phyloP scores from a whole-genome alignment of 805 yeast species.

The Candida cerambycidarum region DNA sequence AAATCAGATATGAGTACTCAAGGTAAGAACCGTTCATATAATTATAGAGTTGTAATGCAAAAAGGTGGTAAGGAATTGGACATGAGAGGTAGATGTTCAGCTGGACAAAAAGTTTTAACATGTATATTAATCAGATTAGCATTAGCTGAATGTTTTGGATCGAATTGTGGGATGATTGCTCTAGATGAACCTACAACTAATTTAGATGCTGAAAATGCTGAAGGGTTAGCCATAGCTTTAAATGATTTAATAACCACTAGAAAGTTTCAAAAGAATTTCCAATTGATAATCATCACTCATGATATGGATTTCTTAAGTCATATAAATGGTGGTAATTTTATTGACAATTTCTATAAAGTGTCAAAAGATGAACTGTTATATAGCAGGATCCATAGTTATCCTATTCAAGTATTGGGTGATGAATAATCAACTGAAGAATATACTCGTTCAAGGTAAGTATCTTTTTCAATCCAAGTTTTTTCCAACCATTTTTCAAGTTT shows the following conservation, averaged over 20 bases:
- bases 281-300: conserved; percentile 92
- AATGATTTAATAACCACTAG: conserved; percentile 73
- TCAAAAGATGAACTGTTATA: conserved; percentile 78
- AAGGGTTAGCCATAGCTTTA: conserved; percentile 79
- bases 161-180: conserved; percentile 92
- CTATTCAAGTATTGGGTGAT: conserved; percentile 21
- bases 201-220: conserved; percentile 84
- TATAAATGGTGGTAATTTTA: conserved; percentile 81
- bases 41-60: conserved; percentile 92
- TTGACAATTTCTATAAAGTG: conserved; percentile 84
- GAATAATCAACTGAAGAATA: conserved; percentile 2
- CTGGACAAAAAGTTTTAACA: conserved; percentile 95
- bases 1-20: conserved; percentile 68
- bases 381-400: conserved; percentile 62
- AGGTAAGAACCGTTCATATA: conserved; percentile 64
- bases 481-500: conserved; percentile 78
- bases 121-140: conserved; percentile 89
- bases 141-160: conserved; percentile 92
- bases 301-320: conserved; percentile 86
- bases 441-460: conserved; percentile 26
- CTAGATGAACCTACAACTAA: conserved; percentile 98
- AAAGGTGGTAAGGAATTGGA: conserved; percentile 90
- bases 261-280: conserved; percentile 81
- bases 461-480: conserved; percentile 69
- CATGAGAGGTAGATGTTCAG: conserved; percentile 98